phyloP scores from a whole-genome alignment of 306 rosid genomes.

The Quillaja saponaria region DNA sequence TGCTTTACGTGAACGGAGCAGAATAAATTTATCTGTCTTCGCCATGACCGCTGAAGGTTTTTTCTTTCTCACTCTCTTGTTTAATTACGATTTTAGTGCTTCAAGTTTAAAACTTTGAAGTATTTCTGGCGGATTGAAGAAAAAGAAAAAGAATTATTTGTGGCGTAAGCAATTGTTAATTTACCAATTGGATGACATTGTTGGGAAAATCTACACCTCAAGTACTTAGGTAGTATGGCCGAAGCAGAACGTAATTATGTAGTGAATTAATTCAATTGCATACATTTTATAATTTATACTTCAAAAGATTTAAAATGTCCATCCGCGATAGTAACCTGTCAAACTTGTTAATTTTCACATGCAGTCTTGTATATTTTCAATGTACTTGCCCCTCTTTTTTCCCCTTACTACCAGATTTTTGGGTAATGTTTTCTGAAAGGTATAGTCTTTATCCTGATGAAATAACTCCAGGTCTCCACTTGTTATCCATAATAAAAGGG shows the following conservation, averaged over 20 bases:
- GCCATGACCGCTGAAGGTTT: conserved; percentile 88
- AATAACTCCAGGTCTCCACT: conserved; percentile 7
- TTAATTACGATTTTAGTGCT: not conserved
- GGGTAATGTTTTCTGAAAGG: not conserved
- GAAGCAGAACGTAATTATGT: too few relatives aligned
- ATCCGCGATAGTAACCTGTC: not conserved
- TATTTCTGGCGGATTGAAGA: conserved; percentile 4
- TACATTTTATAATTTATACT: not conserved
- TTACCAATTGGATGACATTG: not conserved
- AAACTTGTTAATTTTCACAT: not conserved
- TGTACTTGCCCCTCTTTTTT: not conserved
- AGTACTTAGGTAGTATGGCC: too few relatives aligned
- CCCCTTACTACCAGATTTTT: not conserved
- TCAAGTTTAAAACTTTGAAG: not conserved
- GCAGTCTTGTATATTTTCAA: conserved; percentile 6
- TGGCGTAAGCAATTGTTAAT: too few relatives aligned
- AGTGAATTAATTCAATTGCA: not conserved
- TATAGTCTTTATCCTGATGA: conserved; percentile 1
- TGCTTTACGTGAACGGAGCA: conserved; percentile 36
- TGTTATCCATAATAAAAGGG: not conserved
- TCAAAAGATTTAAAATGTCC: not conserved
- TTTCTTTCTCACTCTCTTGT: conserved; percentile 5
- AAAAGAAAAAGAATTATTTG: too few relatives aligned
- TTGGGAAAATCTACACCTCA: not conserved
- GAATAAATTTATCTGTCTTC: conserved; percentile 58